A percentile compares a stretch with the other conserved stretches of the same genome.
Evolutionary conservation across 805 yeast species (phyloP).

Genomic region (Candida vartiovaarae): DNA sequence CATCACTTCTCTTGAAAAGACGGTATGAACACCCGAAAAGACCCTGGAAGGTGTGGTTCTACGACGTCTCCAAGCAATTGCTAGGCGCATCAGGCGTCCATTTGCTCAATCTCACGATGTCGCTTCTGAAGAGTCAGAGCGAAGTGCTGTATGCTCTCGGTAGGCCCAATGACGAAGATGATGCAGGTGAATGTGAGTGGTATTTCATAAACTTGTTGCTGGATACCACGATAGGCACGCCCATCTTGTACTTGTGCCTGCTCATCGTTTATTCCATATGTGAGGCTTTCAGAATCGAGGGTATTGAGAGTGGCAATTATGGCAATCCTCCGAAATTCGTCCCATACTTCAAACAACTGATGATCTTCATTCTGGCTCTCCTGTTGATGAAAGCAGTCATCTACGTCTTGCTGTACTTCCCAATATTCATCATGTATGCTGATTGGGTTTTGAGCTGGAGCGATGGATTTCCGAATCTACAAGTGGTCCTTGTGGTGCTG

Average conservation of each 20-base stretch:
- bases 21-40: conserved; percentile 77
- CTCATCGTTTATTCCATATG: conserved; percentile 41
- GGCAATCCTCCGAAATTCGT: conserved; percentile 57
- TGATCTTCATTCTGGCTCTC: conserved; percentile 58
- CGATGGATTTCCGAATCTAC: conserved; percentile 69
- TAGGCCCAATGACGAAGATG: conserved; percentile 25
- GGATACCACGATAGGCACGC: conserved; percentile 93
- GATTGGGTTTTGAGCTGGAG: conserved; percentile 80
- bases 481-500: conserved; percentile 82
- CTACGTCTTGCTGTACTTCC: conserved; percentile 52
- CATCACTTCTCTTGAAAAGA: conserved; percentile 69
- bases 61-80: conserved; percentile 85
- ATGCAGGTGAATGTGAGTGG: conserved; percentile 85
- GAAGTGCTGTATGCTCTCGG: conserved; percentile 10
- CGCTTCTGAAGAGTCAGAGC: conserved; percentile 44
- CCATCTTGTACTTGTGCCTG: conserved; percentile 58
- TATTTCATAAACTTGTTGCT: conserved; percentile 81
- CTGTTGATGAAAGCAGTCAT: conserved; percentile 56
- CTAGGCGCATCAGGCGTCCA: conserved; percentile 85
- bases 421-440: conserved; percentile 63
- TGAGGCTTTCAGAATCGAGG: conserved; percentile 24
- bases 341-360: conserved; percentile 66
- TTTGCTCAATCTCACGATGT: conserved; percentile 62
- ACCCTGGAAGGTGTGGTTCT: conserved; percentile 84
- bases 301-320: conserved; percentile 42